Evolutionary conservation across 495 filamentous ascomycete species (phyloP), one percentile per base, ranked within the genome.

Genomic region (Hypomontagnella monticulosa): DNA sequence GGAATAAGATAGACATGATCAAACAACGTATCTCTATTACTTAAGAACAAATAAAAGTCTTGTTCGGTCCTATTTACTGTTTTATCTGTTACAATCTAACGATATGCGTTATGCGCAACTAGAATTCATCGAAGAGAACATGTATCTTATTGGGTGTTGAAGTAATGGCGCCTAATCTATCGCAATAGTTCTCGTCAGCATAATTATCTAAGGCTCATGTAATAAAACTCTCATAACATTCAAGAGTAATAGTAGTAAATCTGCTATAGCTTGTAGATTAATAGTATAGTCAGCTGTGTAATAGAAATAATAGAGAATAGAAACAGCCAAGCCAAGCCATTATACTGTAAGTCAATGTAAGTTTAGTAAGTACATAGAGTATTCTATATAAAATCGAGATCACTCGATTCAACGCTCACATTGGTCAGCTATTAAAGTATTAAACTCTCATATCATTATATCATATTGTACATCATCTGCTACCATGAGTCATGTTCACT

Each of bases 381-480:
- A 11, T 38, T 12, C n/a, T 38, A 38, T 38, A 38, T 38, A 38
- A 10, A 38, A 38, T 38, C 36, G 36, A 38, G 36, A 14, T 11
- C 11, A 38, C n/a, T n/a, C n/a, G n/a, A n/a, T n/a, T n/a, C n/a
- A 14, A 38, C 36, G 3, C 11, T 38, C 3, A 14, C 23, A 27
- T 27, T 27, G 23, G 23, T 27, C 23, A 27, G 6, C 23, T 6
- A 27, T 27, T 27, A 3, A 6, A 27, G 23, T 27, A 27, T 27
- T 27, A 6, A 6, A 27, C 23, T 27, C 23, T 27, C 23, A n/a
- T n/a, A n/a, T n/a, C n/a, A 27, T 27, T 40, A 48, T 23, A 12
- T 40, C 16, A 33, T 48, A n/a, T 10, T 23, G 36, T 43, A 56
- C 23, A 43, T 56, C 43, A 41, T 56, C 42, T 41, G 41, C 58